Base-by-base conservation (phyloP, 2,329 filamentous ascomycete species). In the Cylindrodendrum hubeiense region DNA sequence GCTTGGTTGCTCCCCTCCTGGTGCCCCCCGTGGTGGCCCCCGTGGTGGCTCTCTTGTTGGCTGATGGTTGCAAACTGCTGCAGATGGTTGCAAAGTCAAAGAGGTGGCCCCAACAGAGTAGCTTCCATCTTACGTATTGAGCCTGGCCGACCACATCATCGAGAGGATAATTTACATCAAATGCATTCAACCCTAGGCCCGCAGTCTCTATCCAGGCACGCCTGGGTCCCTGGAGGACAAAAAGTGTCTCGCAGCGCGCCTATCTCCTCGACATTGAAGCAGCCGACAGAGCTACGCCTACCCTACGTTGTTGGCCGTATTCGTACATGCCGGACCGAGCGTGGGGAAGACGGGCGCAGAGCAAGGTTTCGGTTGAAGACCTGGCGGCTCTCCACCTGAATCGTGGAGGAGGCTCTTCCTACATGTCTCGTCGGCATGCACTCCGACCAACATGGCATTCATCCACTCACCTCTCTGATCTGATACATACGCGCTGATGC, bases 41-140 rank as follows among this genome's bases (percentile, higher is more conserved):
- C 46, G 34, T 46, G 39, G 30, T 21, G 15, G 22, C 22, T 28
- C n/a, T 33, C n/a, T 34, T 50, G 47, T 26, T 50, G 47, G 47
- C n/a, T n/a, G 47, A 33, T 33, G 46, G 22, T 46, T 46, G 22
- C 22, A 28, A 58, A n/a, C 4, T 28, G 15, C 28, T 30, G 28
- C 28, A 30, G 28, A 26, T 43, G 46, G 46, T 24, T 34, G 24
- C 46, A 39, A 37, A 44, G 37, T 55, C 34, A 56, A 46, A 28
- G 34, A 51, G 44, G 60, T 56, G 43, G 58, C 49, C 37, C 37
- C 34, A 37, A 43, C 50, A 53, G 19, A 34, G 22, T 26, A 53
- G 37, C 41, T 55, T 55, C 44, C 44, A 62, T 55, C 56, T 60
- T 60, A 60, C 56, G 46, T 60, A 30, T 60, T 52, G 30, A 51